Evolutionary conservation across 495 filamentous ascomycete genomes (phyloP), one percentile per base, ranked within the genome.

Genomic region (Talaromyces stipitatus): DNA sequence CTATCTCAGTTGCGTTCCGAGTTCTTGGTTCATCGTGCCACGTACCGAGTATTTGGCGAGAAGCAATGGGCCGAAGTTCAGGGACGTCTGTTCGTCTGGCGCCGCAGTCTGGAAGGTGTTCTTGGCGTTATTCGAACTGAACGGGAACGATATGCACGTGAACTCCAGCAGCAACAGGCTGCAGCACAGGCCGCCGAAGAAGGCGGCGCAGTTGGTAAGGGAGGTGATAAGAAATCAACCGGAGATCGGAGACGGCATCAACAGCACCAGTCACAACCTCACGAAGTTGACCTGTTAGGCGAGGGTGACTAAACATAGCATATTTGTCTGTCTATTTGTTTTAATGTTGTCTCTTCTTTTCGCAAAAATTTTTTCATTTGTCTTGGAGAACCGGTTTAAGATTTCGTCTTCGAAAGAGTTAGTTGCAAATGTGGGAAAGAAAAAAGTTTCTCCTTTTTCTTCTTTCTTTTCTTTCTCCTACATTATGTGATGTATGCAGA

Each of bases 51-150:
- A 24, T 97, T 99, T 64, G 90, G 90, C 57, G 89, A 96, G 82
- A 95, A 92, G 79, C 94, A 99, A 76, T 99, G 95, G 95, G 83
- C 86, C 52, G 91, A 97, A 77, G 85, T 99, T 20, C 90, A 89
- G 62, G 85, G 84, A 29, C 81, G 91, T 38, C 72, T 99, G 64
- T 91, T 96, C 72, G 88, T 87, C 65, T 97, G 91, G 92, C 86
- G 88, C 75, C 74, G 78, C 47, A 88, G 87, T 57, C 71, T 97
- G 60, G 79, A 81, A 63, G 80, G 80, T 45, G 91, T 98, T 22
- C 72, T 92, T 60, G 77, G 69, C 47, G 86, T 91, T 18, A 80
- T 99, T 29, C 84, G 83, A 66, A 74, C 77, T 59, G 90, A 92
- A 70, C 87, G 92, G 73, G 81, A 88, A 63, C 82, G 86, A 50